phyloP scores from a whole-genome alignment of 1,284 basidiomycete species.

The Ceratobasidium sp. region DNA sequence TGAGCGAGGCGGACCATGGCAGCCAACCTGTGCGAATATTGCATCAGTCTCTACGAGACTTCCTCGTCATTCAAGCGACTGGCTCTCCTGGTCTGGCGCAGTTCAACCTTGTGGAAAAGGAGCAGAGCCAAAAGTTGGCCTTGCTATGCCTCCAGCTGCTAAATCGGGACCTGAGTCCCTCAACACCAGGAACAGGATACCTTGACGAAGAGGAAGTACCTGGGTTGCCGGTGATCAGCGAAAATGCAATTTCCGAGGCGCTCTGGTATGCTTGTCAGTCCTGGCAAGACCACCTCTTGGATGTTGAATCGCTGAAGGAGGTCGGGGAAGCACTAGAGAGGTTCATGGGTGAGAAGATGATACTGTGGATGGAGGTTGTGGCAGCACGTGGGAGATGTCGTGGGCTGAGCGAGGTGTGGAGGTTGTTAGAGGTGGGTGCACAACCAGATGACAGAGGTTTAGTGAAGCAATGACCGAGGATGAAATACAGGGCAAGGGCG shows the following conservation, averaged over 20 bases:
- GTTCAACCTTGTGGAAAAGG: neutral
- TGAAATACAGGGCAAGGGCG: neutral
- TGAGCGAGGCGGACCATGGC: no score
- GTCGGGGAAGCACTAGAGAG: neutral
- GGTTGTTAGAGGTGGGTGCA: no score
- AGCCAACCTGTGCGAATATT: no score
- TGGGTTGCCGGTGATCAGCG: neutral
- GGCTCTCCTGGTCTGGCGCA: neutral
- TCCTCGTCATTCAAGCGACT: neutral
- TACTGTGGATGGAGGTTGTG: conserved; percentile 15
- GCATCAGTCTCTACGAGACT: no score
- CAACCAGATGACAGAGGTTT: no score
- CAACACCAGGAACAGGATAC: neutral
- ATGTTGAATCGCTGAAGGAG: neutral
- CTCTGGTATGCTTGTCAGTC: conserved; percentile 5
- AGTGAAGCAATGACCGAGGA: no score
- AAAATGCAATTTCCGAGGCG: neutral
- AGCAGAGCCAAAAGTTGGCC: neutral
- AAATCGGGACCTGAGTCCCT: neutral
- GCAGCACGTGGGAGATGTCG: no score
- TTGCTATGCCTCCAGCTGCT: neutral
- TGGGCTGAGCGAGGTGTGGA: no score
- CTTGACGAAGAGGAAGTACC: no score
- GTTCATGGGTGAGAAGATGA: neutral
- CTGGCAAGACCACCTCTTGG: neutral